A percentile compares a stretch with the other conserved stretches of the same genome.
Evolutionary conservation across 768 basidiomycete species (phyloP).

Genomic region (Termitomyces sp.): DNA sequence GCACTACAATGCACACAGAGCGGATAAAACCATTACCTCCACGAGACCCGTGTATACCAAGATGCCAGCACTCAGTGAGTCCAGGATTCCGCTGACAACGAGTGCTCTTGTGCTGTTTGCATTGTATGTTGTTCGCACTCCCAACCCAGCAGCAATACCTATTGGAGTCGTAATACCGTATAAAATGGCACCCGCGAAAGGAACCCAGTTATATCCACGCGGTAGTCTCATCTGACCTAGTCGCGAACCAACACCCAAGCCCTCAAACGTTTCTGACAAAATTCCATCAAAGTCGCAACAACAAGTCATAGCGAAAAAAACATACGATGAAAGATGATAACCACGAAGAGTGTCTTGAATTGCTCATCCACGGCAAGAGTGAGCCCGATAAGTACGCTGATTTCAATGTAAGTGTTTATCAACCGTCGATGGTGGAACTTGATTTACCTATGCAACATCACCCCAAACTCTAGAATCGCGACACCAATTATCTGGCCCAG

Average conservation of each 20-base stretch:
- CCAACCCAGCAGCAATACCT: slow-evolving; percentile 83
- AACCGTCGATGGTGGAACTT: background rate
- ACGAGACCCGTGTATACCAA: slow-evolving; percentile 64
- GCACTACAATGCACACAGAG: background rate
- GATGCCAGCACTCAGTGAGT: slow-evolving; percentile 83
- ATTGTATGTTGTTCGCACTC: slow-evolving; percentile 73
- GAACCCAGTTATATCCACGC: slow-evolving; percentile 45
- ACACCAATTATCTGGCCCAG: slow-evolving; percentile 78
- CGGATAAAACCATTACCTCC: slow-evolving; percentile 6
- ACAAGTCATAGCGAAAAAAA: slow-evolving; percentile 11
- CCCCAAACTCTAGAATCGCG: slow-evolving; percentile 91
- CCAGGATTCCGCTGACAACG: slow-evolving; percentile 81
- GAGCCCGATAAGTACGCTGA: slow-evolving; percentile 77
- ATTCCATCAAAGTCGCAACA: background rate
- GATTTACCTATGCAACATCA: slow-evolving; percentile 69
- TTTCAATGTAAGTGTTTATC: background rate
- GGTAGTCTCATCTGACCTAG: slow-evolving; percentile 72
- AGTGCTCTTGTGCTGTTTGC: slow-evolving; percentile 68
- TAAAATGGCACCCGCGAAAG: slow-evolving; percentile 51
- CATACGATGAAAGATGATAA: slow-evolving; percentile 89
- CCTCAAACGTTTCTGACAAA: slow-evolving; percentile 81
- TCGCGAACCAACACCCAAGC: slow-evolving; percentile 87
- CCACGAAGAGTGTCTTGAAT: slow-evolving; percentile 85
- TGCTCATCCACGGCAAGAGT: slow-evolving; percentile 83
- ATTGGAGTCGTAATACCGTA: slow-evolving; percentile 82